Conservation (phyloP, 306 rosid species). For the Cajanus cajan region DNA sequence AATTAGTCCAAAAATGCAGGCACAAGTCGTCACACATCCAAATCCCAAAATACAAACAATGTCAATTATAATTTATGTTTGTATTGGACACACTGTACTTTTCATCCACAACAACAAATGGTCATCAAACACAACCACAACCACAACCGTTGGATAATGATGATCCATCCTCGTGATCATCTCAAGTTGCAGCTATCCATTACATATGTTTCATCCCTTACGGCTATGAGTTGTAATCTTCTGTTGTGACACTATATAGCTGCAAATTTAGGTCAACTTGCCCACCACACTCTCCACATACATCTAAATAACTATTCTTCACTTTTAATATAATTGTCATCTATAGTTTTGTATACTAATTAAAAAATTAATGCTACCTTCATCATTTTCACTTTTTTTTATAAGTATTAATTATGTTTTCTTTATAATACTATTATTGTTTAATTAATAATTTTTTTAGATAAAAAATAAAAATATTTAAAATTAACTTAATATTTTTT, state of each 20-base stretch:
- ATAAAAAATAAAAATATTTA: too few relatives aligned
- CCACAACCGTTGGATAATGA: neutral
- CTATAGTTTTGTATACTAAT: neutral
- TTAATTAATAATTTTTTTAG: too few relatives aligned
- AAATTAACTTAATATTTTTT: too few relatives aligned
- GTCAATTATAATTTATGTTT: neutral
- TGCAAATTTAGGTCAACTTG: neutral
- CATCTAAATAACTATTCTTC: neutral
- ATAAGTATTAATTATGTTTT: too few relatives aligned
- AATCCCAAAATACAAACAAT: neutral
- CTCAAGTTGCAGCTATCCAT: neutral
- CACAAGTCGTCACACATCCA: too few relatives aligned
- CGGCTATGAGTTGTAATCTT: neutral
- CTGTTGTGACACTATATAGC: neutral
- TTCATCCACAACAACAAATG: neutral
- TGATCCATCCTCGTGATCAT: neutral
- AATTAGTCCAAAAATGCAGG: too few relatives aligned
- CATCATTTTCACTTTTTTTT: too few relatives aligned
- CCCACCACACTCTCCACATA: neutral
- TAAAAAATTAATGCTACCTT: too few relatives aligned
- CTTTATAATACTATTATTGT: too few relatives aligned
- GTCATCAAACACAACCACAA: neutral
- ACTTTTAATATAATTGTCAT: neutral
- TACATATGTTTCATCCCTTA: neutral
- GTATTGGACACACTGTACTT: neutral